Base-by-base conservation (phyloP, 331 rosid species). In the Rosa hybrid region DNA sequence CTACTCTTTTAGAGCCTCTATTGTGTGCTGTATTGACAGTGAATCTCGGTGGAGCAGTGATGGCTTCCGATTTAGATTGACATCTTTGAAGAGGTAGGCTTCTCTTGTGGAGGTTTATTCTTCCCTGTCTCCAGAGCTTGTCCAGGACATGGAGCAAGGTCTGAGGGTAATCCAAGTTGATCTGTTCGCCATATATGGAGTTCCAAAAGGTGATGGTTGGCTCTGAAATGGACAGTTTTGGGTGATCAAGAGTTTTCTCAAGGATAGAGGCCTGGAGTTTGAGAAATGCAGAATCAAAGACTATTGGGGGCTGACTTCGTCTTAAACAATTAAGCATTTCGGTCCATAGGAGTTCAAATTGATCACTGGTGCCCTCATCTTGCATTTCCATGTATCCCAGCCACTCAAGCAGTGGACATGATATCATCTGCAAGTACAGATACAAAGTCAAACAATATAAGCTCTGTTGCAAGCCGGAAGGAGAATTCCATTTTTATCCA, bases 131-230 rank as follows among this genome's bases (percentile, higher is more conserved):
- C 12, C 91, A 86, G 64, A 92, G 92, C 81, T 87, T 92, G 93
- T 89, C 96, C 54, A 94, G 79, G 54, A 91, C 86, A 73, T 74
- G 83, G 71, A 87, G 91, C 84, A 94, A 86, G 54, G 76, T 86
- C 73, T 83, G 85, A 30, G 98, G 97, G 69, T 88, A 89, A 72
- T 91, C 89, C 86, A 85, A 80, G 77, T 87, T 85, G 63, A 63
- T 78, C 68, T 86, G 91, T 81, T 87, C 86, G 1, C 90, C 97
- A 51, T 84, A 92, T 54, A 95, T 86, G 64, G 88, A 83, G 86
- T 91, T 94, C 97, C 97, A 94, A 48, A 92, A 92, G 63, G 77
- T 75, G 82, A 92, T 77, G 86, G 92, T 84, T 7, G 91, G 85
- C 81, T 87, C 91, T 78, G 92, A 91, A 79, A 94, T 89, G 85